A percentile compares a stretch with the other conserved stretches of the same genome.
Evolutionary conservation across 2,329 filamentous ascomycete genomes (phyloP).

Genomic region (Sporothrix protearum): DNA sequence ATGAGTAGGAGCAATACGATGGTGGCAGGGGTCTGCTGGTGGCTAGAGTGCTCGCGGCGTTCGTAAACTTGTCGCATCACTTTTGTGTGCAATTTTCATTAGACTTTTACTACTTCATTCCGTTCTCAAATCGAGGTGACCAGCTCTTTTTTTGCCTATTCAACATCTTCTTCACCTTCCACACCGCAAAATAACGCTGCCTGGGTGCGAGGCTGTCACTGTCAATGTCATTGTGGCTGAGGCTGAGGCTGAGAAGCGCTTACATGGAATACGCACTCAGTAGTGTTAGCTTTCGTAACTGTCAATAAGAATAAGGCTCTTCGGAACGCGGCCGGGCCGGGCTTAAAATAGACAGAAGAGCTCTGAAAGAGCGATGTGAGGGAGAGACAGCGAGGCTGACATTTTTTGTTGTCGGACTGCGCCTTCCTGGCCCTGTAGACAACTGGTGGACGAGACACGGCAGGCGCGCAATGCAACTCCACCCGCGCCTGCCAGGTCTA

Average conservation of each 20-base stretch:
- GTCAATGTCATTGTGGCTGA: not conserved
- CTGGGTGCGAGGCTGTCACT: not conserved
- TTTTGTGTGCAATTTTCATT: not conserved
- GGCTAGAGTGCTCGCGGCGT: not conserved
- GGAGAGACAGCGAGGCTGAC: not conserved
- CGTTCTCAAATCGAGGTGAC: too few species aligned
- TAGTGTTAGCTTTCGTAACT: not conserved
- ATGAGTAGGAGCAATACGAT: not conserved
- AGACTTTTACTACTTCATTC: too few species aligned
- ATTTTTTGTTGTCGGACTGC: not conserved
- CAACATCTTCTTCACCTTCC: not conserved
- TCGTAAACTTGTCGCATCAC: not conserved
- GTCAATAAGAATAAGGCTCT: not conserved
- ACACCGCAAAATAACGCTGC: not conserved
- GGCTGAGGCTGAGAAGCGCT: not conserved
- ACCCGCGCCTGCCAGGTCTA: not conserved
- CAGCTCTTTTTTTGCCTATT: too few species aligned
- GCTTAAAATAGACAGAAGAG: not conserved
- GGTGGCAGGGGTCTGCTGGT: not conserved
- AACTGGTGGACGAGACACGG: not conserved
- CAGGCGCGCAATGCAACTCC: conserved; percentile 6
- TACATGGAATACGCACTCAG: not conserved
- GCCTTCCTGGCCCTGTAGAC: not conserved
- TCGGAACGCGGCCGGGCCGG: not conserved
- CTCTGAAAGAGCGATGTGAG: not conserved